phyloP scores from a whole-genome alignment of 768 basidiomycete genomes.

The Porpolomopsis calyptriformis region DNA sequence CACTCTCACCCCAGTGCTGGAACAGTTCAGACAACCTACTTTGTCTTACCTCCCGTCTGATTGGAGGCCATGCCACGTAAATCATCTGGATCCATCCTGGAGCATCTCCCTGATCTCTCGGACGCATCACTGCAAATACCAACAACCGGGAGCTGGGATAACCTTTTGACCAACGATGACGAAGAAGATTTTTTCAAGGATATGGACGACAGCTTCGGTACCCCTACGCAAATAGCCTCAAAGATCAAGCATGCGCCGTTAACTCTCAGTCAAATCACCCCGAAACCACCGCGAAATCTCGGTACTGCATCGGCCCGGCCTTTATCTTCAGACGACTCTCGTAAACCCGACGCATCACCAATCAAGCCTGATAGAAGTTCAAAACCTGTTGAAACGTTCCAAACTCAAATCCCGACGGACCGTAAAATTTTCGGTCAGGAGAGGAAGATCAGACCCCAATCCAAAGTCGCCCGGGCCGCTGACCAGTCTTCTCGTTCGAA shows the following conservation, averaged over 20 bases:
- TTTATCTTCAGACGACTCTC: neutral
- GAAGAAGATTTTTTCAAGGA: constrained; percentile 36
- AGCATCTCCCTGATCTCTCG: constrained; percentile 46
- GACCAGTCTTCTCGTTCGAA: neutral
- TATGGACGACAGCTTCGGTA: constrained; percentile 28
- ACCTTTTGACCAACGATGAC: constrained; percentile 39
- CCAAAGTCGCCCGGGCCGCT: neutral
- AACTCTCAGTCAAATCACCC: constrained; percentile 32
- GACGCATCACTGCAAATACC: constrained; percentile 50
- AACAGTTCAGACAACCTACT: neutral
- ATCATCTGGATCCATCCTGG: constrained; percentile 34
- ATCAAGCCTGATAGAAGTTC: neutral
- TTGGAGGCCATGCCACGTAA: constrained; percentile 19
- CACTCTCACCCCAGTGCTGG: neutral
- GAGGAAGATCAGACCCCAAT: neutral
- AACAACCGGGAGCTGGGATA: constrained; percentile 30
- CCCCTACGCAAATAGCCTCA: constrained; percentile 21
- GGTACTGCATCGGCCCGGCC: neutral
- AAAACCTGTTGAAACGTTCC: neutral
- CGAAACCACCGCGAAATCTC: constrained; percentile 18
- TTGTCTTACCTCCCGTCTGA: neutral
- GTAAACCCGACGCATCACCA: neutral
- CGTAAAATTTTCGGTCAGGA: too few species aligned
- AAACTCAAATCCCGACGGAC: neutral
- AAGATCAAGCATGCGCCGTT: constrained; percentile 21